Percentiles rank a stretch among this genome's conserved stretches.
phyloP scores from a whole-genome alignment of 164 flowering plant genomes.

The Sextonia rubra region DNA sequence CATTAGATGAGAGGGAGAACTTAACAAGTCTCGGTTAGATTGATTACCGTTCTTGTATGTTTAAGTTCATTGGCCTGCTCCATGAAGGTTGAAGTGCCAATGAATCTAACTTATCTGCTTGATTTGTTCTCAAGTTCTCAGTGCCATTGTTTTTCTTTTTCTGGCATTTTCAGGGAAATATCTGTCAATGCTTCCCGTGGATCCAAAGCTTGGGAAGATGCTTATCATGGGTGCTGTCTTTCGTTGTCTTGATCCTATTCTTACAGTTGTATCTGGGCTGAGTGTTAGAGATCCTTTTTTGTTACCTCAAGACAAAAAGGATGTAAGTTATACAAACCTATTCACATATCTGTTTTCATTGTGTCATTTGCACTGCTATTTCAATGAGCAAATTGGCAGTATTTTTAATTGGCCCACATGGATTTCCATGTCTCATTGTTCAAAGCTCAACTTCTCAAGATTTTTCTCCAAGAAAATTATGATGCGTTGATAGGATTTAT shows the following conservation, averaged over 20 bases:
- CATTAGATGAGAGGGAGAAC: slow-evolving; percentile 84
- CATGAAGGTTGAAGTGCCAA: background rate
- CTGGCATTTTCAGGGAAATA: slow-evolving; percentile 46
- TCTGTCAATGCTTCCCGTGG: slow-evolving; percentile 91
- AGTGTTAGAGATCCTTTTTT: slow-evolving; percentile 98
- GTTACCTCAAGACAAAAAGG: slow-evolving; percentile 94
- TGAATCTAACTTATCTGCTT: background rate
- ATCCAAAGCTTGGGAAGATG: slow-evolving; percentile 99
- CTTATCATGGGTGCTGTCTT: slow-evolving; percentile 92
- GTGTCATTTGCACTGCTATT: background rate
- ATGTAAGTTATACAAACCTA: slow-evolving; percentile 47
- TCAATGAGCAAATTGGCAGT: background rate
- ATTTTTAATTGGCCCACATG: background rate
- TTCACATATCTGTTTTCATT: background rate
- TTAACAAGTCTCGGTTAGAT: slow-evolving; percentile 86
- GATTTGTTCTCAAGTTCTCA: background rate
- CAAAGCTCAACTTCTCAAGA: background rate
- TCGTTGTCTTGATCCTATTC: slow-evolving; percentile 90
- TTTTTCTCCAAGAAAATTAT: background rate
- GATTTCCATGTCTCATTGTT: background rate
- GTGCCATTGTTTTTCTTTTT: background rate
- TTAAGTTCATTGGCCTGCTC: background rate
- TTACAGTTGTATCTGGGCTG: slow-evolving; percentile 88
- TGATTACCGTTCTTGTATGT: background rate
- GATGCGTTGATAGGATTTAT: background rate